Conservation (phyloP, 805 yeast genomes). For the Monosporozyma yasuniensis region DNA sequence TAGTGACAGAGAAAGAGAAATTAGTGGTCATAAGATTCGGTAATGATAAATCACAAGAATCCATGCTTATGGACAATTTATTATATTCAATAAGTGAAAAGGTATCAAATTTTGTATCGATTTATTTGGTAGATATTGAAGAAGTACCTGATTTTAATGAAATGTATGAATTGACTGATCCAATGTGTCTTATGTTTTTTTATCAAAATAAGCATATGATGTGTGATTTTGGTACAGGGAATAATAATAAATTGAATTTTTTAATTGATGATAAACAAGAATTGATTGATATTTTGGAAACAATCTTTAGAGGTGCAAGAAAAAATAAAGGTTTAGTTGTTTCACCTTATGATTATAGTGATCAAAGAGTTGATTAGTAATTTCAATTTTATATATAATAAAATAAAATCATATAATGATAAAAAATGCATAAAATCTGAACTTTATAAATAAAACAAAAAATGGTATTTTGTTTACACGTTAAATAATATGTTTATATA, state of each 20-base stretch:
- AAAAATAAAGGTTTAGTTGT: constrained; percentile 89
- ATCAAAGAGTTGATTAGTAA: constrained; percentile 26
- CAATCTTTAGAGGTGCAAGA: constrained; percentile 80
- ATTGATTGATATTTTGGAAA: constrained; percentile 82
- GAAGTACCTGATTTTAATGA: constrained; percentile 83
- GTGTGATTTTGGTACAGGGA: constrained; percentile 98
- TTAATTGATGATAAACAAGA: constrained; percentile 73
- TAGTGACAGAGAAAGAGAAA: constrained; percentile 83
- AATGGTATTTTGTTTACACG: neutral
- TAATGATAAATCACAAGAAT: constrained; percentile 60
- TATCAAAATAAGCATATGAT: constrained; percentile 90
- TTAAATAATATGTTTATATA: neutral
- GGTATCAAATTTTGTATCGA: constrained; percentile 77
- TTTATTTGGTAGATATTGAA: constrained; percentile 82
- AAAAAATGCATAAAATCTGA: neutral
- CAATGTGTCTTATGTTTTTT: constrained; percentile 89
- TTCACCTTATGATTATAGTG: constrained; percentile 62
- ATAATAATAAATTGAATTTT: constrained; percentile 89
- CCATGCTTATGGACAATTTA: constrained; percentile 86
- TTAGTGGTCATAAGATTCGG: constrained; percentile 88
- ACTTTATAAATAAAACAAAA: neutral
- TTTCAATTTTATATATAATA: neutral
- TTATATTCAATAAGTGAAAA: constrained; percentile 72
- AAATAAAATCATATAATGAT: neutral
- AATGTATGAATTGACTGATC: constrained; percentile 51